Evolutionary conservation across 139 green algal species (phyloP), one percentile per base, ranked within the genome.

Genomic region (Micractinium conductrix): DNA sequence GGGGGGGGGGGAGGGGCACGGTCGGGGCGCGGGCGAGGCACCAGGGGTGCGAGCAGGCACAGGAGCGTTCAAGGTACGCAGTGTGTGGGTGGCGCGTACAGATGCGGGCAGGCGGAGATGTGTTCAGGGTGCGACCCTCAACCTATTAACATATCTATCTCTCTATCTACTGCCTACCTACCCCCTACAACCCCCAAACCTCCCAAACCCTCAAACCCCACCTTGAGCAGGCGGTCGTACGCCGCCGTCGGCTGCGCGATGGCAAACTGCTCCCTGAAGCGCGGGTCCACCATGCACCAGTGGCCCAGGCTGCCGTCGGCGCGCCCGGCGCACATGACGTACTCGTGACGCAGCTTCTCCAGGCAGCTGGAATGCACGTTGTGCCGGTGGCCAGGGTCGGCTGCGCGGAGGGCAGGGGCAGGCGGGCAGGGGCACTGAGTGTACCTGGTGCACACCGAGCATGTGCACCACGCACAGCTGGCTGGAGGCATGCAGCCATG

Each of bases 191-290:
- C 55, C 55, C 55, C 26, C 55, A 65, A 26, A 65, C 55, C 48
- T 58, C 16, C 48, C 10, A 58, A 10, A 58, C 16, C 12, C 48
- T 24, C 48, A 58, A 10, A 58, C 48, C 50, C 0, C 60, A 74
- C 72, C 58, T 87, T 84, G 79, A 95, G 85, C 58, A 91, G 33
- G n/a, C 71, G 83, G 42, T 85, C 55, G 70, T 94, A 95, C 0
- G 69, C 65, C 40, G 74, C n/a, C 44, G 89, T 90, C 9, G 88
- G 81, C 69, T 89, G 84, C 55, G 81, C 84, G 37, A 95, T 82
- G 33, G 81, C 76, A 84, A 95, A 95, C 83, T 95, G 92, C 58
- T 94, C 91, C 26, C 76, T 55, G 45, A 94, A 92, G 26, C 83
- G 50, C 1, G 86, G 86, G 76, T 93, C 90, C 38, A 92, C 83